phyloP scores from a whole-genome alignment of 2,329 filamentous ascomycete genomes.

The Aschersonia sp. region DNA sequence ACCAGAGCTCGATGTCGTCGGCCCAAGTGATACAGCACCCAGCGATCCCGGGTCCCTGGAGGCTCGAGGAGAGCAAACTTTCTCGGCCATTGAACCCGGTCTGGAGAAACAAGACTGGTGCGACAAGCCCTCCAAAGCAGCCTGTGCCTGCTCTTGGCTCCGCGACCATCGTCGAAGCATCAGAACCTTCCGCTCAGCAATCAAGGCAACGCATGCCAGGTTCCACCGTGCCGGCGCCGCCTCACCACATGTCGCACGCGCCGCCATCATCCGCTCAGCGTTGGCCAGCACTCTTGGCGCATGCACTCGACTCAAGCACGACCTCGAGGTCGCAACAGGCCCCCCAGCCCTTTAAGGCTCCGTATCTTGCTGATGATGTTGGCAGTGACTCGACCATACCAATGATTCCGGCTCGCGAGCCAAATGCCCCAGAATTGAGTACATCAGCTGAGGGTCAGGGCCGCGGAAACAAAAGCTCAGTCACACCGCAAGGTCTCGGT shows the following conservation, averaged over 20 bases:
- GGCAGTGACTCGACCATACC: constrained; percentile 18
- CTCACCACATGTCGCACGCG: constrained; percentile 15
- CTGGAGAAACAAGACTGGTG: constrained; percentile 18
- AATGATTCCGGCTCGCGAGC: constrained; percentile 24
- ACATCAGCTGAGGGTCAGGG: constrained; percentile 21
- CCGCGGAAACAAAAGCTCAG: constrained; percentile 22
- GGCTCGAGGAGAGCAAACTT: constrained; percentile 38
- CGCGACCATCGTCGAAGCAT: constrained; percentile 26
- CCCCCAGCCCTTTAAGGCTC: constrained; percentile 5
- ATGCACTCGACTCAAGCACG: constrained; percentile 3
- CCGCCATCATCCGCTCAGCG: constrained; percentile 37
- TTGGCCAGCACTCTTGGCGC: constrained; percentile 31
- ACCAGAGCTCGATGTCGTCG: not conserved
- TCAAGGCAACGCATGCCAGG: constrained; percentile 5
- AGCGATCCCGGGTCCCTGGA: constrained; percentile 28
- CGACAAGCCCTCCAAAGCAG: constrained; percentile 14
- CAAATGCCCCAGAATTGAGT: constrained; percentile 19
- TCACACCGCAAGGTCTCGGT: constrained; percentile 37
- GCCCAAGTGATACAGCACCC: not conserved
- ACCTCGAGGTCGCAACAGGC: constrained; percentile 3
- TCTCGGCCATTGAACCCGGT: constrained; percentile 29
- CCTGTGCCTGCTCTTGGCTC: constrained; percentile 31
- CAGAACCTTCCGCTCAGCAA: constrained; percentile 4
- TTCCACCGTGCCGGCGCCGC: not conserved
- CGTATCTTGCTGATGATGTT: constrained; percentile 7